Conservation (phyloP, 257 asterid genomes). For the Fraxinus excelsior region DNA sequence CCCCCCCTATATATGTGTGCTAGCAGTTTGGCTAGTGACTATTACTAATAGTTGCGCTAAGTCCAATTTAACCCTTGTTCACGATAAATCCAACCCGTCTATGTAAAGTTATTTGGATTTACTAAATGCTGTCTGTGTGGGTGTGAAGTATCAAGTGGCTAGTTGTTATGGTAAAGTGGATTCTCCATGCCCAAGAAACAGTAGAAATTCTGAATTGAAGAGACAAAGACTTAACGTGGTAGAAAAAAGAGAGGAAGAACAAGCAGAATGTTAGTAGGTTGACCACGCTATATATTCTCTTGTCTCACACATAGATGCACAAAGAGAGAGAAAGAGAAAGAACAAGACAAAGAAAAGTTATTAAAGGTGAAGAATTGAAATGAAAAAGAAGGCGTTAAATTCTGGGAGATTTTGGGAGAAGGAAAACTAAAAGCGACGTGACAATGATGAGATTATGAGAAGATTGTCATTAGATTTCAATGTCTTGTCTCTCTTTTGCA, state of each 20-base stretch:
- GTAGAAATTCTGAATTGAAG: slow-evolving; percentile 34
- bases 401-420: slow-evolving; percentile 35
- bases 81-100: not conserved
- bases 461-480: slow-evolving; percentile 25
- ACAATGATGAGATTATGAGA: slow-evolving; percentile 62
- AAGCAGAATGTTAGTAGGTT: slow-evolving; percentile 13
- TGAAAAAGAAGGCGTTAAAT: slow-evolving; percentile 42
- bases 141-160: not conserved
- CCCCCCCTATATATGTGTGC: not conserved
- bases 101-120: not conserved
- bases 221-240: slow-evolving; percentile 48
- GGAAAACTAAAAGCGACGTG: slow-evolving; percentile 48
- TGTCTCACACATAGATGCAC: not conserved
- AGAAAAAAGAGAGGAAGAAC: slow-evolving; percentile 28
- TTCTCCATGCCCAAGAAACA: slow-evolving; percentile 35
- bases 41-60: too few relatives aligned
- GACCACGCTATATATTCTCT: slow-evolving; percentile 31
- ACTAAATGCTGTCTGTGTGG: not conserved
- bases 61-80: not conserved
- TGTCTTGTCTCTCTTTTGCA: slow-evolving; percentile 9
- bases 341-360: not conserved
- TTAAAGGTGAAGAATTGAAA: slow-evolving; percentile 15
- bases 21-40: too few relatives aligned
- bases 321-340: not conserved
- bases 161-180: not conserved